Evolutionary conservation across 2,329 filamentous ascomycete species (phyloP), one percentile per base, ranked within the genome.

Genomic region (Aspergillus jensenii): DNA sequence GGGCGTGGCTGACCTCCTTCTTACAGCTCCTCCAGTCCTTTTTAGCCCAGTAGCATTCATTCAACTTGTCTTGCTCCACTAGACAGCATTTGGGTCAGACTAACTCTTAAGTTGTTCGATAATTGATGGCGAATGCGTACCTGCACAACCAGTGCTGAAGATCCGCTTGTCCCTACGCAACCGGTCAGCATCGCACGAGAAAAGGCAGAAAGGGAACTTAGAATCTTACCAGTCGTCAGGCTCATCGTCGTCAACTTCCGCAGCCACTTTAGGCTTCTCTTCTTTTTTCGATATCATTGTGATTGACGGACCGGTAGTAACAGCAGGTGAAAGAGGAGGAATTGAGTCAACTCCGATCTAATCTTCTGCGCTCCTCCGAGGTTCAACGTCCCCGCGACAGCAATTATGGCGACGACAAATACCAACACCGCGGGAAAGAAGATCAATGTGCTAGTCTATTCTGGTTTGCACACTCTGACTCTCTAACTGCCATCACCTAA

Each of bases 21-120:
- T 90, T 90, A 77, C 95, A 99, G 58, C 84, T 82, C 66, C 95
- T 83, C 93, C 95, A 99, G 73, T 99, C 95, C 74, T 93, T 96
- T 82, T 93, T 96, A 55, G 93, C 91, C 71, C 86, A 96, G 75
- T 96, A 96, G 77, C 95, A 99, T 74, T 98, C 91, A 37, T 92
- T 97, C 87, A 99, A 84, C 70, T 87, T 93, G 54, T 84, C 80
- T 70, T 98, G 96, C 71, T 98, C 93, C 21, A 86, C 93, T 97
- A 65, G 46, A 37, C 2, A 49, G 21, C 15, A 27, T 40, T 5
- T 19, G 6, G 6, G 15, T 60, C 39, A 66, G 54, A 44, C 23
- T 33, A 25, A 53, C 40, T 27, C 17, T 17, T 5, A 6, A n/a
- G 17, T 3, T 19, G 12, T 3, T 25, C 0, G 15, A 40, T 39